These are phyloP conservation scores for Penicillium fuscoglaucum DNA, from an alignment of 2,329 filamentous ascomycete species.

Conservation along the genomic window DNA sequence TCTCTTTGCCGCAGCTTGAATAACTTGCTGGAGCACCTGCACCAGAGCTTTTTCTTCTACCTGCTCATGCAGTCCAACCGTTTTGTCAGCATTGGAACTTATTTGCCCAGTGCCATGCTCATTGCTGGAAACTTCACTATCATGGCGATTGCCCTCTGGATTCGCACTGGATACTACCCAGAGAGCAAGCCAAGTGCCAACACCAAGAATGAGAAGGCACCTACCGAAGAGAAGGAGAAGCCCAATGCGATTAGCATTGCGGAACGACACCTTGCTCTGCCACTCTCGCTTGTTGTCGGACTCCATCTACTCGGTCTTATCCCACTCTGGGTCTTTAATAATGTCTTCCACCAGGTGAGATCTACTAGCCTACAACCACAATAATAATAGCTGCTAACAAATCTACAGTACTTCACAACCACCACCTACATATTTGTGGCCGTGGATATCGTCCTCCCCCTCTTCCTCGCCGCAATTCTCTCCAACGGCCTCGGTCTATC, in stretches of 20 bases:
- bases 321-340: constrained; percentile 85
- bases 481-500: constrained; percentile 46
- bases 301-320: constrained; percentile 76
- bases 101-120: constrained; percentile 96
- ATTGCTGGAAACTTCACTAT: constrained; percentile 93
- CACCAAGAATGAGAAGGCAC: constrained; percentile 35
- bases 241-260: constrained; percentile 17
- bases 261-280: constrained; percentile 46
- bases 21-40: constrained; percentile 92
- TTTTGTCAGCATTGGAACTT: constrained; percentile 97
- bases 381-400: constrained; percentile 13
- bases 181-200: constrained; percentile 25
- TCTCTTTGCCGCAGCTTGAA: constrained; percentile 91
- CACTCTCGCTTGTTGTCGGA: constrained; percentile 69
- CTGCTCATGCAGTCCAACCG: constrained; percentile 85
- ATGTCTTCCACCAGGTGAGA: constrained; percentile 64
- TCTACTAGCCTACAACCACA: neutral
- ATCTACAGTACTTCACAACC: constrained; percentile 56
- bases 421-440: constrained; percentile 61
- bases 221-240: constrained; percentile 16
- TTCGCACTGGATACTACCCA: constrained; percentile 70
- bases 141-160: constrained; percentile 91
- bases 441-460: constrained; percentile 58
- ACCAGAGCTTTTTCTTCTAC: constrained; percentile 99
- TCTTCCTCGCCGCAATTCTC: constrained; percentile 58